Base-by-base conservation (phyloP, 2,329 filamentous ascomycete genomes). In the Colletotrichum agaves region DNA sequence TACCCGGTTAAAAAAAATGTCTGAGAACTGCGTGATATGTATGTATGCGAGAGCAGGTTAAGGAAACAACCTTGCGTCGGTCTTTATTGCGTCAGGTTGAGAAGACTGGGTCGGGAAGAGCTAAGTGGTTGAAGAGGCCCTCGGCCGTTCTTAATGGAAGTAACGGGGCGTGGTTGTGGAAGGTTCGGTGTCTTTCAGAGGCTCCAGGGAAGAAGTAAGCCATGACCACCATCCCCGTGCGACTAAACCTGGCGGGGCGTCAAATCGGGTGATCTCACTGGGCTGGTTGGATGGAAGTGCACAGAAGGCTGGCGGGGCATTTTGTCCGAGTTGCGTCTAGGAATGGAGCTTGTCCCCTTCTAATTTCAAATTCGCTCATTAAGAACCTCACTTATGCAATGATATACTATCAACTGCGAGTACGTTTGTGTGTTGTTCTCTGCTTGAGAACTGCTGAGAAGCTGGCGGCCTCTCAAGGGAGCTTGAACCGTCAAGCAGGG, bases 121-220 rank as follows among this genome's bases (percentile, higher is more conserved):
- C 17, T 21, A 31, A 67, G 53, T 65, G 65, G 61, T 55, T 35
- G 65, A 56, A 27, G 49, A 41, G 47, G n/a, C 39, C 47, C 60
- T 61, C 55, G 53, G 61, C 39, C 46, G 47, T 46, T 59, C 53
- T 67, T 33, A 64, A 64, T 64, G 46, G 64, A 67, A 64, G 64
- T 55, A 67, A 59, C 64, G 64, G 41, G 64, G 53, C 55, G 43
- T 61, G 71, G 61, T 71, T 72, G 71, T 73, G 65, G 72, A 73
- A 73, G 72, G 62, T 73, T 73, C 72, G 71, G 61, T 66, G 55
- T 57, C 61, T 46, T 61, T 67, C 65, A 67, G 46, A 55, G 39
- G 27, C 23, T 39, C 49, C 12, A 15, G 39, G 65, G 61, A 47
- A 60, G 61, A 47, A 60, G 65, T 61, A 27, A 60, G 65, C 65